Percentiles rank a stretch among this genome's conserved stretches.
Evolutionary conservation across 2,329 filamentous ascomycete species (phyloP).

Genomic region (Botrytis porri): DNA sequence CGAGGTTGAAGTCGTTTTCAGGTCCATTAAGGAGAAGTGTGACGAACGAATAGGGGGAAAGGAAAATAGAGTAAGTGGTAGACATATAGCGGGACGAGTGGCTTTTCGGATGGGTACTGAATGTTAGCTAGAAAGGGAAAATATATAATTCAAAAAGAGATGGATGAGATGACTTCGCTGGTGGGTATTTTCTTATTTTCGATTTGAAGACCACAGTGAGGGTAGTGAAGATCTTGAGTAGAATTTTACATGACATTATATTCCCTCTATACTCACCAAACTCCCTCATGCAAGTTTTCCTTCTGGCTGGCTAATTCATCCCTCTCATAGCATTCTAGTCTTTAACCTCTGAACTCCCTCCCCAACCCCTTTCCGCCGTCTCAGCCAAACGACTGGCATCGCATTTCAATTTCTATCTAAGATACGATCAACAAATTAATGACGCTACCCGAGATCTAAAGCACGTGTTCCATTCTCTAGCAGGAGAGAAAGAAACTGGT

Average conservation of each 20-base stretch:
- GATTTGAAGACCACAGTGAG: not conserved
- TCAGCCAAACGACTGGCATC: not conserved
- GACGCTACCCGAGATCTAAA: not conserved
- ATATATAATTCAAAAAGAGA: not conserved
- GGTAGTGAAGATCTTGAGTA: not conserved
- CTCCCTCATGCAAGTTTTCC: fast-evolving
- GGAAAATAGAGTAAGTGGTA: not conserved
- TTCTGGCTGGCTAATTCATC: not conserved
- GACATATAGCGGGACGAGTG: not conserved
- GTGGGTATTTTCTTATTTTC: not conserved
- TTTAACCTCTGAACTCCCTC: not conserved
- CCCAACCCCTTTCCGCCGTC: not conserved
- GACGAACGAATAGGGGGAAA: fast-evolving
- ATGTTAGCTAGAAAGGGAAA: not conserved
- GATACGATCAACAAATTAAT: not conserved
- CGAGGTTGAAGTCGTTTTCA: not conserved
- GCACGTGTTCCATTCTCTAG: not conserved
- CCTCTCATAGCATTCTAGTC: not conserved
- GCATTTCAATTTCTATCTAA: not conserved
- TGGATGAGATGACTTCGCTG: not conserved
- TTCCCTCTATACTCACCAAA: not conserved
- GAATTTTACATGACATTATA: not conserved
- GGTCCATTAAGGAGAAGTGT: not conserved
- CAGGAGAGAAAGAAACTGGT: not conserved
- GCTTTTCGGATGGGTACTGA: not conserved